Percentiles rank a stretch among this genome's conserved stretches.
Evolutionary conservation across 805 yeast species (phyloP).

Genomic region (Candida coquimbonensis): DNA sequence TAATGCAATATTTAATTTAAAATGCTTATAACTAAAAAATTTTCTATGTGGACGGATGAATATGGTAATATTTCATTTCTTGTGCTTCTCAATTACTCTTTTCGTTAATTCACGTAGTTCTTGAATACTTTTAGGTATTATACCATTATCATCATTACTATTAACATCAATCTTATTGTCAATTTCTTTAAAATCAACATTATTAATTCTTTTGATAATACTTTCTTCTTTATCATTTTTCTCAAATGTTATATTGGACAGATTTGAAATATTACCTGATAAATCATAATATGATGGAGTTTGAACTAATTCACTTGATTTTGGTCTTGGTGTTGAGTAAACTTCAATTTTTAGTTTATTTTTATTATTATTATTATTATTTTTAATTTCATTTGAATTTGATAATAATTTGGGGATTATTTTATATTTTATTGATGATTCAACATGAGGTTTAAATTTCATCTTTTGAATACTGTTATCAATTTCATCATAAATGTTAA

Average conservation of each 20-base stretch:
- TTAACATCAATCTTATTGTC: neutral
- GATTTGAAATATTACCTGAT: slow-evolving; percentile 17
- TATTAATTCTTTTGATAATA: slow-evolving; percentile 1
- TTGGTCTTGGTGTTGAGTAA: slow-evolving; percentile 24
- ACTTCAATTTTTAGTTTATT: slow-evolving; percentile 15
- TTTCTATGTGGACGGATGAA: too few species aligned
- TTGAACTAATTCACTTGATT: slow-evolving; percentile 22
- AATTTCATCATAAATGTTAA: slow-evolving; percentile 1
- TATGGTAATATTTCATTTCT: slow-evolving; percentile 1
- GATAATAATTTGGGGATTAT: slow-evolving; percentile 18
- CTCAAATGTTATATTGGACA: slow-evolving; percentile 23
- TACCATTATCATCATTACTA: neutral
- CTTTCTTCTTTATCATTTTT: slow-evolving; percentile 7
- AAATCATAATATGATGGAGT: slow-evolving; percentile 23
- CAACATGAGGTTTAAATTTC: slow-evolving; percentile 12
- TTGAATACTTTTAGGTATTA: slow-evolving; percentile 17
- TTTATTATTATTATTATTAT: neutral
- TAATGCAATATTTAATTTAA: too few species aligned
- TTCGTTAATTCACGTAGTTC: slow-evolving; percentile 20
- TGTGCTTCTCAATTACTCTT: slow-evolving; percentile 19
- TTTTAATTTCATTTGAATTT: slow-evolving; percentile 2
- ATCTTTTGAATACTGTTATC: neutral
- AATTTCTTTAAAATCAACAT: neutral
- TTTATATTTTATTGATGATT: slow-evolving; percentile 16
- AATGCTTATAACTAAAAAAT: too few species aligned